Conservation (phyloP, 768 basidiomycete genomes). For the Termitomyces bulborhizus region DNA sequence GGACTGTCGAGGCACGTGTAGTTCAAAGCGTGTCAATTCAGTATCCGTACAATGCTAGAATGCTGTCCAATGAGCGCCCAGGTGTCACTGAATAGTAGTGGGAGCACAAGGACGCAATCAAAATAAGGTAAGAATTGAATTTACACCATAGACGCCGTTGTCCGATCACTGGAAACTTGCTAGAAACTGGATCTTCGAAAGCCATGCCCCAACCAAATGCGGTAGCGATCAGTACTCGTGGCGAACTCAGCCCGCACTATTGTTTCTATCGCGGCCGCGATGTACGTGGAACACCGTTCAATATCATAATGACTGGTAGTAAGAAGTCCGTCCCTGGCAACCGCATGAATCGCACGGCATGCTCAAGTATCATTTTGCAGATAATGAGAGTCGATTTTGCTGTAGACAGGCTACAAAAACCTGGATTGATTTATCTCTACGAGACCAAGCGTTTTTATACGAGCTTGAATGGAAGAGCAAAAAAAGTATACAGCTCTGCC, state of each 20-base stretch:
- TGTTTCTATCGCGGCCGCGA: too few relatives aligned
- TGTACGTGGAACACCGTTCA: background rate
- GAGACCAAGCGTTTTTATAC: background rate
- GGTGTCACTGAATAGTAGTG: background rate
- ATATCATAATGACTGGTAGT: background rate
- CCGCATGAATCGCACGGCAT: background rate
- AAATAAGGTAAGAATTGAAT: background rate
- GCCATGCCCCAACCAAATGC: background rate
- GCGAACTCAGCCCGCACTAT: background rate
- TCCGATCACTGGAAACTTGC: background rate
- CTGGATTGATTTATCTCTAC: background rate
- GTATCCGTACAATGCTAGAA: background rate
- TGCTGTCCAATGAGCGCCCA: background rate
- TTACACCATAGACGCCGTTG: background rate
- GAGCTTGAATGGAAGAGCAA: background rate
- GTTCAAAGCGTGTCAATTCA: background rate
- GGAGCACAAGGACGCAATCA: background rate
- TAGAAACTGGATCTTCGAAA: background rate
- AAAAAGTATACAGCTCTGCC: background rate
- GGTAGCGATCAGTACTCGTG: background rate
- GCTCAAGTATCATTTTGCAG: background rate
- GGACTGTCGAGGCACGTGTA: background rate
- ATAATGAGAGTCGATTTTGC: background rate
- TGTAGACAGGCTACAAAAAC: background rate
- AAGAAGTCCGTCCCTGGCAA: background rate